Percentiles rank a stretch among this genome's conserved stretches.
These are phyloP conservation scores for Pseudonitzschia pungens DNA, from an alignment of 108 stramenopile species.

Conservation along the genomic window DNA sequence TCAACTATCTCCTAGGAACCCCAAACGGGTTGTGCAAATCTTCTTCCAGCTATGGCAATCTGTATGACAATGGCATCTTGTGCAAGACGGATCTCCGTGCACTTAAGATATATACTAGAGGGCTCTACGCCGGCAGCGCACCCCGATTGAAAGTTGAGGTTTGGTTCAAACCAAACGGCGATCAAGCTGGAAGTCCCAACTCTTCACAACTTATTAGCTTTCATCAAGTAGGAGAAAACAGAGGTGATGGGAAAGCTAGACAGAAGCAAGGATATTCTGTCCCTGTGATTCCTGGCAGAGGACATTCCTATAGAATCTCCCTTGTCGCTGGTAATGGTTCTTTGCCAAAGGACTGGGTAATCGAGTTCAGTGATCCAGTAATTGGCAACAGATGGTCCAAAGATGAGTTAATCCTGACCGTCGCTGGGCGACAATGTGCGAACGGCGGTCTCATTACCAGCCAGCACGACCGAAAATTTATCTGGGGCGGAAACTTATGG, in stretches of 20 bases:
- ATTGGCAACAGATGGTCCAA: constrained; percentile 52
- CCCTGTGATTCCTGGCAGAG: constrained; percentile 35
- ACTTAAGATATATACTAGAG: constrained; percentile 44
- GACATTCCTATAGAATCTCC: constrained; percentile 44
- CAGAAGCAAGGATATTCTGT: constrained; percentile 52
- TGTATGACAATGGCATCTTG: constrained; percentile 46
- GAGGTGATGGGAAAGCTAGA: background rate
- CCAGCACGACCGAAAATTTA: constrained; percentile 53
- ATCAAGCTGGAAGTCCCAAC: background rate
- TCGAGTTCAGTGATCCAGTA: constrained; percentile 62
- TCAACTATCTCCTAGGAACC: constrained; percentile 36
- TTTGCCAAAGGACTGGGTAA: constrained; percentile 56
- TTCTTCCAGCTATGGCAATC: constrained; percentile 18
- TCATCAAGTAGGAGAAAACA: constrained; percentile 36
- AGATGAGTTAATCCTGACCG: constrained; percentile 40
- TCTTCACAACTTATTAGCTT: constrained; percentile 37
- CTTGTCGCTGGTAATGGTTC: constrained; percentile 25
- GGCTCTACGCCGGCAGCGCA: constrained; percentile 21
- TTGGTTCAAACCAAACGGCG: constrained; percentile 41
- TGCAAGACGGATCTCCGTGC: constrained; percentile 50
- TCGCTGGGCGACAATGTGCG: constrained; percentile 43
- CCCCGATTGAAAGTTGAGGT: constrained; percentile 43
- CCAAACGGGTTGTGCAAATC: constrained; percentile 33
- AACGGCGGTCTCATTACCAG: constrained; percentile 44
- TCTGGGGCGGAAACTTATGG: constrained; percentile 47